Evolutionary conservation across 1,284 basidiomycete genomes (phyloP), one percentile per base, ranked within the genome.

Genomic region (Malassezia brasiliensis): DNA sequence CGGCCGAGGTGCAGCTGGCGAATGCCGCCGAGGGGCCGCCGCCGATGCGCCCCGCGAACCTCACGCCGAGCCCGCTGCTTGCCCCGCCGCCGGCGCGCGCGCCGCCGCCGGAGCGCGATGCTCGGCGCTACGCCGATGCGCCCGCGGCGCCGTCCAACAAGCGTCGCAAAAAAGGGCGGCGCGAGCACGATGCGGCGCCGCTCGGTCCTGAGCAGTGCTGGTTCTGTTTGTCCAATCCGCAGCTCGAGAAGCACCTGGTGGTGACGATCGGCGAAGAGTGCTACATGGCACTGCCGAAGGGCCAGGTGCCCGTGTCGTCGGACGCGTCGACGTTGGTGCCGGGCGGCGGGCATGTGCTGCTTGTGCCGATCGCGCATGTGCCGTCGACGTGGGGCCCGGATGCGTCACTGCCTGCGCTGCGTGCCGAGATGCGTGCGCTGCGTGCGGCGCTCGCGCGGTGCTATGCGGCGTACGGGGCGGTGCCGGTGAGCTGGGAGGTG

Each of bases 141-240:
- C 49, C 14, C 4, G 4, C 19, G 30, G 25, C 28, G 42, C 45
- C 19, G 28, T 3, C 25, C 14, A 9, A 5, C 2, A 59, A 50
- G 34, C 39, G 3, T 9, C 31, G n/a, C 41, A 17, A 15, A 35
- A 20, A 20, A 28, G n/a, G 31, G 8, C 47, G 32, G 17, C 48
- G 39, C n/a, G 17, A 22, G 30, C 45, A 37, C n/a, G 32, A 34
- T 6, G 41, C 60, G 22, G 59, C 64, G 20, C 65, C 69, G 2
- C 64, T 74, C 3, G 69, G 65, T 0, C 72, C 72, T 0, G 47
- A 58, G 41, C 64, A 68, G 42, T 74, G 72, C 53, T 74, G 72
- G 72, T 74, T 74, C 62, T 74, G 72, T 49, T 62, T 74, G 1
- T 64, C 62, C 32, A 74, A 74, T 30, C 68, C 68, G 1, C 25